Percentiles rank a stretch among this genome's conserved stretches.
Evolutionary conservation across 1,284 basidiomycete genomes (phyloP).

Genomic region (Ceratobasidium sp.): DNA sequence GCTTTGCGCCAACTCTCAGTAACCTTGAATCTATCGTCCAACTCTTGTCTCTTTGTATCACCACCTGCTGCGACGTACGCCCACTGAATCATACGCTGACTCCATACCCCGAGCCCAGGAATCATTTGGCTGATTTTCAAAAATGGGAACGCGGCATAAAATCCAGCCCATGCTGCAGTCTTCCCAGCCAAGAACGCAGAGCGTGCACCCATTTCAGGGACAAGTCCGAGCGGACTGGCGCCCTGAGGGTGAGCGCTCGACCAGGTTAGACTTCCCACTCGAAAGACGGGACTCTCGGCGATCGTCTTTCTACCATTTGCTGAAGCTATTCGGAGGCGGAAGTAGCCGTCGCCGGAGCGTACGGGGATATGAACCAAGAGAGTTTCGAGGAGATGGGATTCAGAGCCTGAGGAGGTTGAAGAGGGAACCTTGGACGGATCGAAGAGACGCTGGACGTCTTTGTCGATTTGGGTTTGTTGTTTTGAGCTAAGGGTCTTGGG

Average conservation of each 20-base stretch:
- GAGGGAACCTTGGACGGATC: not conserved
- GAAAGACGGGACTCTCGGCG: slow-evolving; percentile 50
- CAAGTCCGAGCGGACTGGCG: slow-evolving; percentile 49
- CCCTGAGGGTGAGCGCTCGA: slow-evolving; percentile 52
- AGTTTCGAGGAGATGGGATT: slow-evolving; percentile 42
- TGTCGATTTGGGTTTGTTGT: slow-evolving; percentile 40
- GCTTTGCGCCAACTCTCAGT: slow-evolving; percentile 42
- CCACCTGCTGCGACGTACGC: slow-evolving; percentile 43
- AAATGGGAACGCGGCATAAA: slow-evolving; percentile 52
- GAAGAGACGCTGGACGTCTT: slow-evolving; percentile 43
- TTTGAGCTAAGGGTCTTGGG: slow-evolving; percentile 44
- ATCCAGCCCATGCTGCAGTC: slow-evolving; percentile 49
- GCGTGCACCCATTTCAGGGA: slow-evolving; percentile 50
- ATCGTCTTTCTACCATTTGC: slow-evolving; percentile 43
- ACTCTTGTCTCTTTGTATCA: slow-evolving; percentile 40
- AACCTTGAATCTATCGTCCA: slow-evolving; percentile 42
- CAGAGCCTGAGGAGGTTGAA: slow-evolving; percentile 4
- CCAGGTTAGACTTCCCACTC: slow-evolving; percentile 52
- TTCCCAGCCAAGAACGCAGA: slow-evolving; percentile 47
- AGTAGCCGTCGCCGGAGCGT: slow-evolving; percentile 48
- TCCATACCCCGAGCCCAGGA: slow-evolving; percentile 49
- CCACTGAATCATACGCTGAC: slow-evolving; percentile 47
- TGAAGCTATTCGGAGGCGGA: slow-evolving; percentile 46
- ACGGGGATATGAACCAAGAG: slow-evolving; percentile 43
- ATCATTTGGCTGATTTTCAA: slow-evolving; percentile 46